Evolutionary conservation across 2,329 filamentous ascomycete genomes (phyloP).

Genomic region (Colletotrichum sojae): DNA sequence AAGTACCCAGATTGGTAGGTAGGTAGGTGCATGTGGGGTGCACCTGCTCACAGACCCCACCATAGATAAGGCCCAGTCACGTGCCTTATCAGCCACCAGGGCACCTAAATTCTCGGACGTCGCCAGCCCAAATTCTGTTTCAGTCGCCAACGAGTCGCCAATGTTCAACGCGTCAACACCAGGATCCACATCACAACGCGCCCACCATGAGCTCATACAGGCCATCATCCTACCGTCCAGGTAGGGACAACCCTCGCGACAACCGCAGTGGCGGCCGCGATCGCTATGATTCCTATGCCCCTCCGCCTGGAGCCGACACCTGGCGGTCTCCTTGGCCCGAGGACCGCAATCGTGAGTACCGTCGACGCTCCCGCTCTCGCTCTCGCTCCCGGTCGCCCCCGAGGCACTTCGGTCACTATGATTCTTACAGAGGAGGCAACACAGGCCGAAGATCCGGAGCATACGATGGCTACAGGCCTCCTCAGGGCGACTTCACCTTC

Average conservation of each 20-base stretch:
- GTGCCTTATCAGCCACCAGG: conserved; percentile 37
- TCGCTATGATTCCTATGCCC: conserved; percentile 19
- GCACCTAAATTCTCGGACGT: conserved; percentile 30
- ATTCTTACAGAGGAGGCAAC: conserved; percentile 34
- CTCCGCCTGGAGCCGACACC: conserved; percentile 26
- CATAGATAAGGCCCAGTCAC: conserved; percentile 19
- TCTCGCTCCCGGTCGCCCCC: conserved; percentile 28
- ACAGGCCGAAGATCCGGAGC: conserved; percentile 35
- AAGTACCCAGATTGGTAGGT: not conserved
- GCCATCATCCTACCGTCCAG: conserved; percentile 35
- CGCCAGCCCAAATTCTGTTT: conserved; percentile 31
- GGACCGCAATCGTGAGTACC: conserved; percentile 35
- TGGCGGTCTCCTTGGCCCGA: conserved; percentile 37
- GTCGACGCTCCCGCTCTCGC: conserved; percentile 9
- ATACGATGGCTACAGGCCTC: conserved; percentile 51
- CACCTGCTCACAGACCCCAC: not conserved
- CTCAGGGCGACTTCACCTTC: conserved; percentile 69
- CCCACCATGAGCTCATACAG: conserved; percentile 39
- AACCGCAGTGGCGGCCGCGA: conserved; percentile 28
- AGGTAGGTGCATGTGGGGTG: no score
- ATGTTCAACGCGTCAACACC: conserved; percentile 37
- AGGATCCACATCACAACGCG: conserved; percentile 38
- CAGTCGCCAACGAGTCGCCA: not conserved
- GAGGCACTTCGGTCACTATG: conserved; percentile 23
- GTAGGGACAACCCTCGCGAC: conserved; percentile 27